A percentile compares a stretch with the other conserved stretches of the same genome.
These are phyloP conservation scores for Dothidotthia symphoricarpi DNA, from an alignment of 2,329 filamentous ascomycete genomes.

Conservation along the genomic window DNA sequence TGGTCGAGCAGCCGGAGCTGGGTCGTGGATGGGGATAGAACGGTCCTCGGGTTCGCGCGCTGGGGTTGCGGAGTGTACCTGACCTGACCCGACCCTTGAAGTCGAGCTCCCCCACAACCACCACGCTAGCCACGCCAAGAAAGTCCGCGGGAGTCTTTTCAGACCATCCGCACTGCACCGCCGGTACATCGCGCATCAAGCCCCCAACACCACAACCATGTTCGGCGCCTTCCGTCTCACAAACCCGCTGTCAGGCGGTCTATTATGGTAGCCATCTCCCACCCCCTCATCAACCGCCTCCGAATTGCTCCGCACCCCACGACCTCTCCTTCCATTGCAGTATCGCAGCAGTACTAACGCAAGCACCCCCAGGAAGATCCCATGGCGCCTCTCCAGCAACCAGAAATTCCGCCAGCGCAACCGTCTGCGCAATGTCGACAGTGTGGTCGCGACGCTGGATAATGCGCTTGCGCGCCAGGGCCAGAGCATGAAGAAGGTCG, in stretches of 20 bases:
- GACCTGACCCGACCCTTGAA: no score
- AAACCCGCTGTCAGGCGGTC: slow-evolving; percentile 41
- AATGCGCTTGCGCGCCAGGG: slow-evolving; percentile 70
- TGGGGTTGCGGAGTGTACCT: no score
- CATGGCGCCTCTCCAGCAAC: slow-evolving; percentile 88
- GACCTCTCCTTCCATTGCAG: slow-evolving; percentile 1
- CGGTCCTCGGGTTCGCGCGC: no score
- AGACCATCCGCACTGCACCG: slow-evolving; percentile 13
- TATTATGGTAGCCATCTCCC: slow-evolving; percentile 34
- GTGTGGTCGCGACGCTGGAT: slow-evolving; percentile 79
- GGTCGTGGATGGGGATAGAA: background rate
- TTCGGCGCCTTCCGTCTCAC: slow-evolving; percentile 44
- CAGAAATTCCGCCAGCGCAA: slow-evolving; percentile 35
- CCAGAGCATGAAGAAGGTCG: slow-evolving; percentile 70
- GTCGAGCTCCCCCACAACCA: slow-evolving; percentile 19
- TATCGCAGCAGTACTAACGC: slow-evolving; percentile 3
- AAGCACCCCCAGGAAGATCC: slow-evolving; percentile 71
- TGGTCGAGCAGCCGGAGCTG: background rate
- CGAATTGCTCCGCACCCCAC: background rate
- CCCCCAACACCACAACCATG: slow-evolving; percentile 31
- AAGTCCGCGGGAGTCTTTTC: slow-evolving; percentile 30
- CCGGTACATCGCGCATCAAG: slow-evolving; percentile 13
- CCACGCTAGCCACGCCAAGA: slow-evolving; percentile 32
- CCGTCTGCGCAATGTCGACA: slow-evolving; percentile 68
- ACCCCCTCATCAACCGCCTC: background rate